phyloP scores from a whole-genome alignment of 345 rosid genomes.

The thale cress (Arabidopsis thaliana) region TAIR10.1 NC_003076.8:24204501-24205000 shows the following conservation, averaged over 20 bases:
- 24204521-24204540: background rate
- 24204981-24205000: conserved; percentile 20
- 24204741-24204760: background rate
- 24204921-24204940: background rate
- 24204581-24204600: background rate
- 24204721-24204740: background rate
- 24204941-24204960: background rate
- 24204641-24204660: conserved; percentile 29
- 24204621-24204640: conserved; percentile 34
- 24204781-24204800: background rate
- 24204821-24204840: background rate
- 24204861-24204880: background rate
- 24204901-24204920: background rate
- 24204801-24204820: background rate
- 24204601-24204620: conserved; percentile 5
- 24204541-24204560: background rate
- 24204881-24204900: background rate
- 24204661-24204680: conserved; percentile 9
- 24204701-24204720: conserved; percentile 15
- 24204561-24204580: background rate
- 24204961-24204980: background rate
- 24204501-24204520: background rate
- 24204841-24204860: background rate
- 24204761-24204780: background rate
- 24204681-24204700: background rate